A percentile compares a stretch with the other conserved stretches of the same genome.
These are phyloP conservation scores for Fragaria vesca DNA, from an alignment of 306 rosid genomes.

Conservation along the genomic window DNA sequence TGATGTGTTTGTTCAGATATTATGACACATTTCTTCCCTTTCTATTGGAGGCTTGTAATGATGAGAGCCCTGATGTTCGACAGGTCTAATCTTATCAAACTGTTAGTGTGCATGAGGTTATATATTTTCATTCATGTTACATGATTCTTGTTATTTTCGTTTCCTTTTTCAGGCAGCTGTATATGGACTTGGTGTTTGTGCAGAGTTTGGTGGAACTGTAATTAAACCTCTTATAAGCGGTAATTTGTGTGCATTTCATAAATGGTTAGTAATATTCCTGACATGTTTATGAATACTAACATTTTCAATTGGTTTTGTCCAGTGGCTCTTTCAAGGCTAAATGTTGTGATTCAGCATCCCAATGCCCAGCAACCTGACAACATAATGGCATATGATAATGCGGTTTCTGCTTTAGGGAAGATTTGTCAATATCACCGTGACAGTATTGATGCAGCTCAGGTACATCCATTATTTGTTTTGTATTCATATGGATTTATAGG, in stretches of 20 bases:
- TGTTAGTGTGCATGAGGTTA: neutral
- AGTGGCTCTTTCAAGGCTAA: constrained; percentile 95
- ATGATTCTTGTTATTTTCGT: constrained; percentile 21
- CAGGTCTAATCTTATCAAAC: constrained; percentile 59
- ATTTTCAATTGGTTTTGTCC: constrained; percentile 31
- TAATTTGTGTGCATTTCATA: constrained; percentile 28
- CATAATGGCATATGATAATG: constrained; percentile 97
- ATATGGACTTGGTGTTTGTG: constrained; percentile 98
- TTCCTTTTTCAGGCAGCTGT: constrained; percentile 75
- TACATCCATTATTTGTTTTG: constrained; percentile 19
- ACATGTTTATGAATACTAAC: constrained; percentile 18
- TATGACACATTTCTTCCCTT: constrained; percentile 92
- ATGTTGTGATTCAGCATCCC: constrained; percentile 88
- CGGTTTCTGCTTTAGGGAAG: constrained; percentile 95
- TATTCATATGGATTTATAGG: neutral
- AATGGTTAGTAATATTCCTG: neutral
- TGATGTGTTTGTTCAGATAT: constrained; percentile 59
- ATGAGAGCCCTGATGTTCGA: constrained; percentile 88
- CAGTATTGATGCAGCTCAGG: constrained; percentile 91
- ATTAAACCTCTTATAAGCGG: constrained; percentile 89
- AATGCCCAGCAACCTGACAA: constrained; percentile 75
- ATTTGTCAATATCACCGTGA: constrained; percentile 85
- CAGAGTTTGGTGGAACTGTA: constrained; percentile 87
- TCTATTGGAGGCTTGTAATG: constrained; percentile 96
- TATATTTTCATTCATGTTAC: neutral